Conservation (phyloP, 805 yeast genomes). For the Saccharomyces kudriavzevii region DNA sequence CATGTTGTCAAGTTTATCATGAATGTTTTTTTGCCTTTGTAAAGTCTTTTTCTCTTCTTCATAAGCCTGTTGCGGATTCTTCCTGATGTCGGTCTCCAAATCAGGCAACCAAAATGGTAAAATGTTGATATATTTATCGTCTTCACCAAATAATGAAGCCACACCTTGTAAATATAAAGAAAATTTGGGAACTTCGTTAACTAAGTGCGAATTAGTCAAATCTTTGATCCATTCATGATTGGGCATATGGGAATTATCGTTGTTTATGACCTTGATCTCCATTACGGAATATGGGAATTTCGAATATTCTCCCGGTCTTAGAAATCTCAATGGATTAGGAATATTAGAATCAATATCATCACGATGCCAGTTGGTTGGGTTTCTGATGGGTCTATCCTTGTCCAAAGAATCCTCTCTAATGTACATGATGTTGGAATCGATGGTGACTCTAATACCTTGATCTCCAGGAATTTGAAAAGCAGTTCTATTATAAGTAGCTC, state of each 20-base stretch:
- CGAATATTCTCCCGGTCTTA: slow-evolving; percentile 78
- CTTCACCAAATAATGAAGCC: slow-evolving; percentile 80
- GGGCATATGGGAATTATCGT: slow-evolving; percentile 3
- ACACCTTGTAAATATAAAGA: slow-evolving; percentile 91
- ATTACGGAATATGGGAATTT: slow-evolving; percentile 87
- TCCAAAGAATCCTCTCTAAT: slow-evolving; percentile 90
- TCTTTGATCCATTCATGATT: slow-evolving; percentile 74
- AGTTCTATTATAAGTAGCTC: slow-evolving; percentile 82
- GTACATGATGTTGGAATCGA: slow-evolving; percentile 81
- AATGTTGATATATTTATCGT: slow-evolving; percentile 62
- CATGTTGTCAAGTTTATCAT: slow-evolving; percentile 31
- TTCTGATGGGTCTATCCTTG: slow-evolving; percentile 79
- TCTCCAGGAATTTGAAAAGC: slow-evolving; percentile 99
- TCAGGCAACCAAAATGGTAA: slow-evolving; percentile 95
- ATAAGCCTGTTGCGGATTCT: slow-evolving; percentile 68
- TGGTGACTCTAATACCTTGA: slow-evolving; percentile 80
- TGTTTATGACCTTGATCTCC: slow-evolving; percentile 68
- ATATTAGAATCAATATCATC: slow-evolving; percentile 76
- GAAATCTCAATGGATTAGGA: slow-evolving; percentile 56
- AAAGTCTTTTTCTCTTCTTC: slow-evolving; percentile 54
- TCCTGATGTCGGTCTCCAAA: slow-evolving; percentile 67
- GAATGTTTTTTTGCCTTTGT: slow-evolving; percentile 37
- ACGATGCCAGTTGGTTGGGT: slow-evolving; percentile 86
- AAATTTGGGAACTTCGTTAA: slow-evolving; percentile 88
- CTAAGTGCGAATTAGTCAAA: slow-evolving; percentile 70